Evolutionary conservation across 345 rosid species (phyloP), one percentile per base, ranked within the genome.

Genomic region (Populus ilicifolia): DNA sequence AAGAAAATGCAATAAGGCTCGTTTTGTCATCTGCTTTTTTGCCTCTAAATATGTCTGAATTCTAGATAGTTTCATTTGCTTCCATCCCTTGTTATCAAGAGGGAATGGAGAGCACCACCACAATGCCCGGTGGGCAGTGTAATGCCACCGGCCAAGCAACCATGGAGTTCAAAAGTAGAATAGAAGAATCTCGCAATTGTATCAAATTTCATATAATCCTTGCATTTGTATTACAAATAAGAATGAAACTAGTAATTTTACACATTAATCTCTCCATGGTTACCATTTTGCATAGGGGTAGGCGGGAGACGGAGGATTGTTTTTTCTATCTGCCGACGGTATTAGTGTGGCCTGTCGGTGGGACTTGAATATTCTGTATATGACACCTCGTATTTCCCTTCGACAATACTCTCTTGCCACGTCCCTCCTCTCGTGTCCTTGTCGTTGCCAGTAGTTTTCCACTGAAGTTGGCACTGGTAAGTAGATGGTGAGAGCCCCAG

Each of bases 141-240:
- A 46, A 70, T 44, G 74, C 75, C 63, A 70, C 48, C 43, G 36
- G 62, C 69, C 56, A 77, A 43, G 23, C 69, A 77, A 69, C 39
- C 43, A 16, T 43, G 75, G 75, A 25, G 50, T 33, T 13, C 69
- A 52, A 8, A 30, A 17, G 4, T 6, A 43, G 46, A 33, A 38
- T 62, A 77, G 70, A 67, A 44, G 35, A n/a, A 10, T 14, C 44
- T 63, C 48, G 54, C 71, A 48, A 21, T 46, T 65, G 66, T 71
- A 71, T 78, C 39, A 3, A 64, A 71, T 35, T 50, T 63, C 41
- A 63, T 59, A 21, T 18, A 41, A 46, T 41, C 30, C 35, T 62
- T 30, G 44, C 61, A 29, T 69, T 39, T 69, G 10, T 16, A 38
- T 36, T 76, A 27, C 13, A 39, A 38, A 36, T 50, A 39, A 23